These are phyloP conservation scores for Hygrophorus pudorinus DNA, from an alignment of 768 basidiomycete species.

Conservation along the genomic window DNA sequence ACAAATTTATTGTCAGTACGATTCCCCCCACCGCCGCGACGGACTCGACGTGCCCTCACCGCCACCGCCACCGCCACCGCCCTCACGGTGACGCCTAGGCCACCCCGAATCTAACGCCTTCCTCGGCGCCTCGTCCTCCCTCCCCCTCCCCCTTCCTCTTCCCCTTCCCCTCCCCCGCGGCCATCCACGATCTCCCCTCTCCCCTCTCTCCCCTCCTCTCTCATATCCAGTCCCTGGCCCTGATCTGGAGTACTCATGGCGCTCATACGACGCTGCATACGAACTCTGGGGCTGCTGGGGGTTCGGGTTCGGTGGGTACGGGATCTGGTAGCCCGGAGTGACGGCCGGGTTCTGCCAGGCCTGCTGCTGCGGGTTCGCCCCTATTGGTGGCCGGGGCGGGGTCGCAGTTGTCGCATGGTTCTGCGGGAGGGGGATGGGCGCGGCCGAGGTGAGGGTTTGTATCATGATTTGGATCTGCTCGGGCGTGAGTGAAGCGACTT, in stretches of 20 bases:
- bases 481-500: constrained; percentile 64
- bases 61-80: constrained; percentile 19
- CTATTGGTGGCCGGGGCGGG: constrained; percentile 15
- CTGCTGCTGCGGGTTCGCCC: constrained; percentile 6
- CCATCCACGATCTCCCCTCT: constrained; percentile 23
- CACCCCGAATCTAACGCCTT: constrained; percentile 49
- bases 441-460: constrained; percentile 39
- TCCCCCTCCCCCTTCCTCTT: constrained; percentile 21
- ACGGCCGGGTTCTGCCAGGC: constrained; percentile 4
- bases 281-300: constrained; percentile 16
- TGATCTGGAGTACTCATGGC: constrained; percentile 12
- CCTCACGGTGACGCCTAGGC: constrained; percentile 32
- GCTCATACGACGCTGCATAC: too few species aligned
- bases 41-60: constrained; percentile 12
- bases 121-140: constrained; percentile 19
- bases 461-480: constrained; percentile 68
- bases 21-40: constrained; percentile 11
- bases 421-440: constrained; percentile 19
- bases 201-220: constrained; percentile 17
- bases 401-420: constrained; percentile 17
- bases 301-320: constrained; percentile 9
- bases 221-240: constrained; percentile 17
- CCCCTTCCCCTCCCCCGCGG: constrained; percentile 25
- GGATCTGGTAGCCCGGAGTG: background rate
- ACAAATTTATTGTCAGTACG: too few species aligned